Evolutionary conservation across 257 asterid genomes (phyloP).

Genomic region (Solanum ossicruentum): DNA sequence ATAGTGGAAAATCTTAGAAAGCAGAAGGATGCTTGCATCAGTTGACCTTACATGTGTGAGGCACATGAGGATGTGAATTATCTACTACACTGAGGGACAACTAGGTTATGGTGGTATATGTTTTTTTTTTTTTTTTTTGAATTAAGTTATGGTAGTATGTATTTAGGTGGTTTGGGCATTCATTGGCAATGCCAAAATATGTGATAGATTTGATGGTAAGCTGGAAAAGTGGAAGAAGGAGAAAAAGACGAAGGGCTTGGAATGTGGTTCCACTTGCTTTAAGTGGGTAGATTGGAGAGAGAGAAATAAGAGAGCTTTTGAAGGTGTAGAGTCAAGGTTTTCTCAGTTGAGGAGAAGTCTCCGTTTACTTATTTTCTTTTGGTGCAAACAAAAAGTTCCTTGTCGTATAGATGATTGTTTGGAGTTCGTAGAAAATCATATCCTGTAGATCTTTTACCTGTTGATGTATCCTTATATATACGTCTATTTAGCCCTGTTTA

Average conservation of each 20-base stretch:
- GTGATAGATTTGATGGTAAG: background rate
- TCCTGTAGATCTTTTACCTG: background rate
- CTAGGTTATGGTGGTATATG: background rate
- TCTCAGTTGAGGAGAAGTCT: background rate
- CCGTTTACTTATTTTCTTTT: background rate
- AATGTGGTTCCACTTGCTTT: background rate
- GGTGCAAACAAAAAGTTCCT: background rate
- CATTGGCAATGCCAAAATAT: background rate
- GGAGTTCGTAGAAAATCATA: too few species aligned
- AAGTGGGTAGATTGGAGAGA: background rate
- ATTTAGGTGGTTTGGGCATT: background rate
- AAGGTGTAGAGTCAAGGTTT: background rate
- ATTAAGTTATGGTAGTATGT: background rate
- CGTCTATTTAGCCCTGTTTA: background rate
- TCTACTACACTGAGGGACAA: background rate
- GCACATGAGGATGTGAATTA: background rate
- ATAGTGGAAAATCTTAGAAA: background rate
- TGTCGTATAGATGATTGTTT: background rate
- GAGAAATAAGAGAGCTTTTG: background rate
- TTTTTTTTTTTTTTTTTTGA: too few species aligned
- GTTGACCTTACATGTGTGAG: background rate
- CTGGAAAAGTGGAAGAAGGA: background rate
- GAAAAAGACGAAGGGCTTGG: background rate
- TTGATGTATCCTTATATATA: background rate
- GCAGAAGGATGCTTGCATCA: background rate